Percentiles rank a stretch among this genome's conserved stretches.
phyloP scores from a whole-genome alignment of 1,139 yeast genomes.

The Zygosaccharomyces pseudobailii region DNA sequence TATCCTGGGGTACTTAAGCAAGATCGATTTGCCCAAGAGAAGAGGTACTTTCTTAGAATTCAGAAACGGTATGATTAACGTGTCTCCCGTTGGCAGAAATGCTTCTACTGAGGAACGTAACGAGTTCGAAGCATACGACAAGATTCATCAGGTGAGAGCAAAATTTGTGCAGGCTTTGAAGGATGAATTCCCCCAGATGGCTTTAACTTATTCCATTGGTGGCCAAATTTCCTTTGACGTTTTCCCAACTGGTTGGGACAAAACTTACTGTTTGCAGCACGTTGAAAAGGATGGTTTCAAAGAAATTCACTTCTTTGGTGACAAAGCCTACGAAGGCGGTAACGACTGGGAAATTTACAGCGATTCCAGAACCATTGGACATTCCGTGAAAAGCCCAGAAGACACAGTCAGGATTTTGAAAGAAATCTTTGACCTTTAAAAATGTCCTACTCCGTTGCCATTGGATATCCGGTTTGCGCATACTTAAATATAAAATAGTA shows the following conservation, averaged over 20 bases:
- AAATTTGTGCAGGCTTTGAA: slow-evolving; percentile 78
- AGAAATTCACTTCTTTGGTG: slow-evolving; percentile 96
- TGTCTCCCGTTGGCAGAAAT: slow-evolving; percentile 97
- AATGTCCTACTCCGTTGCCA: background rate
- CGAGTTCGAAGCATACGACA: slow-evolving; percentile 83
- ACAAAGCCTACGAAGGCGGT: slow-evolving; percentile 96
- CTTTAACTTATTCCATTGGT: slow-evolving; percentile 93
- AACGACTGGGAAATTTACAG: slow-evolving; percentile 94
- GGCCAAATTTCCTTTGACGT: slow-evolving; percentile 99
- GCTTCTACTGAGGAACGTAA: slow-evolving; percentile 91
- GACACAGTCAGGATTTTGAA: slow-evolving; percentile 84
- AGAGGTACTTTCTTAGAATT: slow-evolving; percentile 98
- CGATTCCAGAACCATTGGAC: slow-evolving; percentile 92
- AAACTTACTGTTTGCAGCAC: slow-evolving; percentile 95
- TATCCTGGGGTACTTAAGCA: slow-evolving; percentile 77
- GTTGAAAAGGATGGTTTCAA: slow-evolving; percentile 79
- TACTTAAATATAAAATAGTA: background rate
- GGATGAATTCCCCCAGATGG: slow-evolving; percentile 74
- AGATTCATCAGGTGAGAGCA: slow-evolving; percentile 71
- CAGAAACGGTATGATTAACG: slow-evolving; percentile 98
- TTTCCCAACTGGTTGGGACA: slow-evolving; percentile 99
- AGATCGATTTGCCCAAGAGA: slow-evolving; percentile 84
- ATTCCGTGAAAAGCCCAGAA: slow-evolving; percentile 80
- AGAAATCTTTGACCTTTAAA: slow-evolving; percentile 54
- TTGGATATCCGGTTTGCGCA: background rate